Percentiles rank a stretch among this genome's conserved stretches.
phyloP scores from a whole-genome alignment of 2,329 filamentous ascomycete species.

The Pyricularia grisea region DNA sequence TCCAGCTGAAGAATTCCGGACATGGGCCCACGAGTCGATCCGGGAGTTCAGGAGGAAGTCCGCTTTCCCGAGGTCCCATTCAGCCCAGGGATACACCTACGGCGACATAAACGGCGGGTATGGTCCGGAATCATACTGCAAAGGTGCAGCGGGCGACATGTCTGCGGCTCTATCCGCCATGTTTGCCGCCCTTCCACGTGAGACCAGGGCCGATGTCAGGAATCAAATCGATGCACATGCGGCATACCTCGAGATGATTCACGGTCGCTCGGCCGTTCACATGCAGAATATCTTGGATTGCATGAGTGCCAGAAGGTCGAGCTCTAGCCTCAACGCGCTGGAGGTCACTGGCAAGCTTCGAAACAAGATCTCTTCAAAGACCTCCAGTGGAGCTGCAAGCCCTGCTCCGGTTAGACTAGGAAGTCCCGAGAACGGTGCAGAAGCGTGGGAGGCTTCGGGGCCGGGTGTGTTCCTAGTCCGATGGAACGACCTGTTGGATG shows the following conservation, averaged over 20 bases:
- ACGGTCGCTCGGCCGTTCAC: constrained; percentile 40
- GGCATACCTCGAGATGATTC: constrained; percentile 47
- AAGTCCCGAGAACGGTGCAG: constrained; percentile 5
- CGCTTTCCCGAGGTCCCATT: not conserved
- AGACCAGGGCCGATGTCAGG: constrained; percentile 35
- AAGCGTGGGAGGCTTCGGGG: constrained; percentile 30
- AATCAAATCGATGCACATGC: constrained; percentile 49
- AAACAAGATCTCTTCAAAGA: constrained; percentile 6
- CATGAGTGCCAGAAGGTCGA: constrained; percentile 10
- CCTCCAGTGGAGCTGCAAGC: not conserved
- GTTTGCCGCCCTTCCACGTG: constrained; percentile 34
- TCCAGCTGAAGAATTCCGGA: constrained; percentile 48
- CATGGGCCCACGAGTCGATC: constrained; percentile 50
- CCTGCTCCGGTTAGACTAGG: not conserved
- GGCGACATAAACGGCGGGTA: not conserved
- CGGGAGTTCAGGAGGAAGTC: constrained; percentile 38
- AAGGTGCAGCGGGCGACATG: constrained; percentile 28
- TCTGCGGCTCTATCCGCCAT: constrained; percentile 28
- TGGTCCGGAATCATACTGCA: not conserved
- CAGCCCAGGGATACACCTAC: not conserved
- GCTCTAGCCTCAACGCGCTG: constrained; percentile 7
- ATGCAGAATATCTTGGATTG: constrained; percentile 47
- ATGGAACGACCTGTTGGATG: constrained; percentile 64
- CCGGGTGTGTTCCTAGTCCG: constrained; percentile 64
- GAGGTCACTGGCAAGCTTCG: not conserved